Evolutionary conservation across 192 early-diverging fungal species (phyloP).

Genomic region (Entomortierella lignicola): DNA sequence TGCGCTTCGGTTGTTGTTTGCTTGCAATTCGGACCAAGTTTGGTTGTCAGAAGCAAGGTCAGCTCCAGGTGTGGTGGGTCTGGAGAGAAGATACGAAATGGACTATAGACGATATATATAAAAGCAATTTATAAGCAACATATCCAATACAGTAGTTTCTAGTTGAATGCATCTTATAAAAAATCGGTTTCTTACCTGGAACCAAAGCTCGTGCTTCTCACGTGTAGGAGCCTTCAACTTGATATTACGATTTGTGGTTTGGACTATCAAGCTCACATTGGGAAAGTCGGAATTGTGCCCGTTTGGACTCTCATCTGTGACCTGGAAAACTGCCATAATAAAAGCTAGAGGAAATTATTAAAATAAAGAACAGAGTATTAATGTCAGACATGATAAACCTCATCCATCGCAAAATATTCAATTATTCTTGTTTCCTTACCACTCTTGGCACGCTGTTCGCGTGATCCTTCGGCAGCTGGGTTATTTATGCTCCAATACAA

Average conservation of each 20-base stretch:
- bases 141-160: too few relatives aligned
- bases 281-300: slow-evolving; percentile 54
- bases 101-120: slow-evolving; percentile 15
- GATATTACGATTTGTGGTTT: slow-evolving; percentile 76
- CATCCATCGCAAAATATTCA: too few relatives aligned
- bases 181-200: slow-evolving; percentile 56
- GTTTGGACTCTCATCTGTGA: slow-evolving; percentile 57
- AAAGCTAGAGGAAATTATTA: slow-evolving; percentile 58
- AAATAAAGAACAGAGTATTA: background rate
- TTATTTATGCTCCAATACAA: slow-evolving; percentile 80
- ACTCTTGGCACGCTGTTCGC: slow-evolving; percentile 57
- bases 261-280: slow-evolving; percentile 69
- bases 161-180: too few relatives aligned
- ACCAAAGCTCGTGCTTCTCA: slow-evolving; percentile 80
- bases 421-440: slow-evolving; percentile 43
- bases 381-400: too few relatives aligned
- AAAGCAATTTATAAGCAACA: too few relatives aligned
- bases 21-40: slow-evolving; percentile 47
- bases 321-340: slow-evolving; percentile 69
- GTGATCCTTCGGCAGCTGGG: slow-evolving; percentile 61
- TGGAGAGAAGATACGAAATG: slow-evolving; percentile 31
- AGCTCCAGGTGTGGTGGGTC: slow-evolving; percentile 22
- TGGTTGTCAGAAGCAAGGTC: slow-evolving; percentile 32
- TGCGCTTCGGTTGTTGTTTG: background rate
- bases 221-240: slow-evolving; percentile 77